These are phyloP conservation scores for Mytilinidion resinicola DNA, from an alignment of 495 filamentous ascomycete species.

Conservation along the genomic window DNA sequence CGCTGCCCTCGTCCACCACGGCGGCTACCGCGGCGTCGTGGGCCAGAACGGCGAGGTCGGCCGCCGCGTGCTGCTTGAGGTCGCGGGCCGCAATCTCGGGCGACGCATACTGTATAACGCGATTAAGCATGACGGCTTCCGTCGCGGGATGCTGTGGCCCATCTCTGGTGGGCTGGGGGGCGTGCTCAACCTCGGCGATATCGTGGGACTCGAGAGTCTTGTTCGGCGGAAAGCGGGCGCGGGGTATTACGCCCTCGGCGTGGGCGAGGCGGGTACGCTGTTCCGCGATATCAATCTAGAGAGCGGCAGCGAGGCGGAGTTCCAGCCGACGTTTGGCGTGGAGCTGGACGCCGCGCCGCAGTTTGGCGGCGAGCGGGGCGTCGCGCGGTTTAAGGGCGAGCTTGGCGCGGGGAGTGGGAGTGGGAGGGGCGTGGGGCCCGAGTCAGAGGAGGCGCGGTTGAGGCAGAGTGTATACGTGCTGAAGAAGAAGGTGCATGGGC, in stretches of 20 bases:
- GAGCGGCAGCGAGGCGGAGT: not conserved
- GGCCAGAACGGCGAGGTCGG: conserved; percentile 6
- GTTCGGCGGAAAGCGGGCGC: not conserved
- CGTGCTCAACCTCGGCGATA: conserved; percentile 8
- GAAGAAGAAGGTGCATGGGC: conserved; percentile 20
- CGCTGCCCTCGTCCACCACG: conserved; percentile 18
- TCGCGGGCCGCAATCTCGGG: conserved; percentile 26
- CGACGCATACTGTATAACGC: conserved; percentile 14
- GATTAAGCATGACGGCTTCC: conserved; percentile 15
- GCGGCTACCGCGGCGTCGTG: conserved; percentile 28
- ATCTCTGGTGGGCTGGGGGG: not conserved
- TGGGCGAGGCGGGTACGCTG: not conserved
- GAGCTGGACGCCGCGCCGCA: not conserved
- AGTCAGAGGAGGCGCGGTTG: not conserved
- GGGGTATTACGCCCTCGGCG: not conserved
- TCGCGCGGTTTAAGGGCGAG: not conserved
- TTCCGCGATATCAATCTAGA: not conserved
- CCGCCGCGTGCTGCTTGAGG: conserved; percentile 30
- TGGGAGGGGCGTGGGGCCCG: not conserved
- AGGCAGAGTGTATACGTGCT: not conserved
- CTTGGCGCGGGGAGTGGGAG: not conserved
- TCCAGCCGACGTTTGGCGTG: not conserved
- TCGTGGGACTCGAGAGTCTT: not conserved
- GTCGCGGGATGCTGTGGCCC: conserved; percentile 25
- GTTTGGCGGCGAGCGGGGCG: not conserved